Percentiles rank a stretch among this genome's conserved stretches.
These are phyloP conservation scores for Aspergillus bridgeri DNA, from an alignment of 495 filamentous ascomycete genomes.

Conservation along the genomic window DNA sequence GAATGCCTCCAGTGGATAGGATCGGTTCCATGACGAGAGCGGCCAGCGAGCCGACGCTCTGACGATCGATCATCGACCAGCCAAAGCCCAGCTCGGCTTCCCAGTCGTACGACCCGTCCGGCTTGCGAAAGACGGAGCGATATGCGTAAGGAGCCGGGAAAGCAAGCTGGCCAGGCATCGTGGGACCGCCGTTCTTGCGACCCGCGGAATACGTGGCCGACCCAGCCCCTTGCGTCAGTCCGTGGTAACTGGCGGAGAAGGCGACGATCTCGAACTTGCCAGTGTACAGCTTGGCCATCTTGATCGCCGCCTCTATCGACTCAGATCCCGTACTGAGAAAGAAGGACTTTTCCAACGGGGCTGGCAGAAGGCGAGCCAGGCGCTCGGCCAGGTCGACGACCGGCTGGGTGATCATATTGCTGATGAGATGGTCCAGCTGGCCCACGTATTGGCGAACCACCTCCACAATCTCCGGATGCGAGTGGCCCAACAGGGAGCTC, in stretches of 20 bases:
- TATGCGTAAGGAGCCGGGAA: constrained; percentile 55
- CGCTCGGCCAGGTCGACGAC: constrained; percentile 46
- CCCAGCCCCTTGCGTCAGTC: constrained; percentile 42
- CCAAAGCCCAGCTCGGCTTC: constrained; percentile 52
- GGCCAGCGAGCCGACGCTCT: constrained; percentile 52
- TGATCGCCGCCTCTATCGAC: constrained; percentile 52
- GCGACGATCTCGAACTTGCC: constrained; percentile 57
- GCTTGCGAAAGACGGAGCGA: constrained; percentile 46
- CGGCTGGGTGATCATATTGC: constrained; percentile 51
- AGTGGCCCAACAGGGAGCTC: constrained; percentile 55
- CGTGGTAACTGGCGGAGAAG: constrained; percentile 52
- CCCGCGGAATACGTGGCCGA: constrained; percentile 48
- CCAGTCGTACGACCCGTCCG: constrained; percentile 55
- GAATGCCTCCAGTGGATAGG: constrained; percentile 48
- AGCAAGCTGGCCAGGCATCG: constrained; percentile 36
- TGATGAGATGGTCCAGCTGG: constrained; percentile 52
- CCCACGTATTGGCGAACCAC: constrained; percentile 40
- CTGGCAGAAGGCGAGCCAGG: constrained; percentile 41
- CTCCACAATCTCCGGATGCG: constrained; percentile 53
- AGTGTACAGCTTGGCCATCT: constrained; percentile 54
- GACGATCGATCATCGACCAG: constrained; percentile 49
- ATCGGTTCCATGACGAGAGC: constrained; percentile 56
- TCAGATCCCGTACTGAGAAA: constrained; percentile 56
- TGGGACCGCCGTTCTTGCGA: constrained; percentile 36
- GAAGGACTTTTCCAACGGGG: constrained; percentile 49